Conservation (phyloP, 2,329 filamentous ascomycete species). For the Verticillium tricorpus region DNA sequence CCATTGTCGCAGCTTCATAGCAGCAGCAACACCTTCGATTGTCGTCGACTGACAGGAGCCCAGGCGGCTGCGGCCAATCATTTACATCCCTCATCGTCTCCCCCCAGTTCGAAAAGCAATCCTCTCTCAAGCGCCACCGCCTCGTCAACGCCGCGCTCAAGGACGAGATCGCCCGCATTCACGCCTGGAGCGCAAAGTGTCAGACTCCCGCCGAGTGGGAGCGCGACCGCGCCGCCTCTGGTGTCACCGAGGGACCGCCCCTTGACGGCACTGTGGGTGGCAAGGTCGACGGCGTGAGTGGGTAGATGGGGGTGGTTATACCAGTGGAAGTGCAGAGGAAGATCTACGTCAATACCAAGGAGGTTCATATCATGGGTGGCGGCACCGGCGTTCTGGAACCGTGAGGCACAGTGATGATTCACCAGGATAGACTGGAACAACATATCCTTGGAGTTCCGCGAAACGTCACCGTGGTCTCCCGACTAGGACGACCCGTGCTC, state of each 20-base stretch:
- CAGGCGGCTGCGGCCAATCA: constrained; percentile 58
- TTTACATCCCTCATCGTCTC: constrained; percentile 60
- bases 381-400: not conserved
- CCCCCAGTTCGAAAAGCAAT: constrained; percentile 65
- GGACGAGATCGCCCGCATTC: constrained; percentile 83
- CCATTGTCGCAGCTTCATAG: not conserved
- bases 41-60: not conserved
- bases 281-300: constrained; percentile 33
- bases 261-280: constrained; percentile 39
- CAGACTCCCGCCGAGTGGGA: constrained; percentile 89
- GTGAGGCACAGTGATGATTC: not conserved
- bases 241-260: constrained; percentile 26
- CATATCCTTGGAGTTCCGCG: not conserved
- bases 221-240: constrained; percentile 45
- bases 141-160: constrained; percentile 81
- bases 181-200: constrained; percentile 93
- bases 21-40: not conserved
- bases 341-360: not conserved
- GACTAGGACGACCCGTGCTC: not conserved
- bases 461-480: not conserved
- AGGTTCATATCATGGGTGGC: not conserved
- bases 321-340: not conserved
- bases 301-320: not conserved
- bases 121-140: constrained; percentile 77
- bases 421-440: not conserved